Evolutionary conservation across 495 filamentous ascomycete species (phyloP).

Genomic region (Aspergillus bertholletiae): DNA sequence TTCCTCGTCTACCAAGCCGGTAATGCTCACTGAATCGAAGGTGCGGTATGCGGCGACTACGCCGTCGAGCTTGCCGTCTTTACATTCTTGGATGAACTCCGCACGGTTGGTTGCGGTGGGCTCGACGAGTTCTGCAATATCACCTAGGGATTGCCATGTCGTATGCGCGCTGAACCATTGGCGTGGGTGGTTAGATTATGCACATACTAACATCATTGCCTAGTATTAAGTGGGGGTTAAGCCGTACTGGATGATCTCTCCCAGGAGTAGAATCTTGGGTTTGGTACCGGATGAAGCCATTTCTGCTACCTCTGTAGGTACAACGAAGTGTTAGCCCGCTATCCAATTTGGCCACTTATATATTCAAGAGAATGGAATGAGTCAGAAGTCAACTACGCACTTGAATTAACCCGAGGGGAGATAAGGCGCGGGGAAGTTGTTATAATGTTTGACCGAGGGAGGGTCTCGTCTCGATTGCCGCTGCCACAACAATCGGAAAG

Average conservation of each 20-base stretch:
- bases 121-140: slow-evolving; percentile 46
- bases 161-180: slow-evolving; percentile 31
- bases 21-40: slow-evolving; percentile 61
- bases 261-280: slow-evolving; percentile 55
- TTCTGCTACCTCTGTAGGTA: background rate
- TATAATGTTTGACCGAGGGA: background rate
- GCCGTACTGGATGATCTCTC: slow-evolving; percentile 52
- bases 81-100: slow-evolving; percentile 73
- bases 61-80: slow-evolving; percentile 62
- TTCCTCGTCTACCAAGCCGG: slow-evolving; percentile 67
- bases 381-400: background rate
- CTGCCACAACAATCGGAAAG: background rate
- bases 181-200: background rate
- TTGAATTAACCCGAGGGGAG: slow-evolving; percentile 1
- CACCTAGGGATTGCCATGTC: slow-evolving; percentile 47
- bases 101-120: slow-evolving; percentile 51
- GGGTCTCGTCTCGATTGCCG: background rate
- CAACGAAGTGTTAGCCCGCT: too few relatives aligned
- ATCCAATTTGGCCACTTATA: background rate
- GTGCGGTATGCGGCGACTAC: slow-evolving; percentile 73
- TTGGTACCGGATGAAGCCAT: slow-evolving; percentile 26
- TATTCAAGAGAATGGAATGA: background rate
- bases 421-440: slow-evolving; percentile 5
- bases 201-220: background rate
- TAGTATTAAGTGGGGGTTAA: background rate